Evolutionary conservation across 228 moss, liverwort and hornwort genomes (phyloP), one percentile per base, ranked within the genome.

Genomic region (Sphagnum fallax): DNA sequence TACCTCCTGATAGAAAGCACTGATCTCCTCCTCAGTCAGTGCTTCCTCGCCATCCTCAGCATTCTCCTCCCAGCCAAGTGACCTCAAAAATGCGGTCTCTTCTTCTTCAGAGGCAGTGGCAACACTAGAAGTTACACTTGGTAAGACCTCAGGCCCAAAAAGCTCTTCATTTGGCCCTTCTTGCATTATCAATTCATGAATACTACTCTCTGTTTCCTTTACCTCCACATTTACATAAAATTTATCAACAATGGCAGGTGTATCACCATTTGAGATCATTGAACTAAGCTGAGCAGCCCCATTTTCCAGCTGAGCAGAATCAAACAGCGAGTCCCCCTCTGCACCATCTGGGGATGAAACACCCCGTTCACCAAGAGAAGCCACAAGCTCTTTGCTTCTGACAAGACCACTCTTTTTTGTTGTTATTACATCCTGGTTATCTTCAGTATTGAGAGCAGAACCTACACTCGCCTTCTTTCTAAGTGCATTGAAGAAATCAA

Each of bases 21-120:
- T 93, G 59, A 98, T 98, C 78, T 98, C 98, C 75, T 98, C 98
- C 75, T 98, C 90, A 18, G 98, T 98, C 63, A 94, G 66, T 32
- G 84, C 92, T 71, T 86, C 86, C 64, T 85, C 93, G 12, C 87
- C 89, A 75, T 84, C 92, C 75, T 94, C 98, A 63, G 89, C 82
- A 70, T 84, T 80, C 65, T 89, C 88, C 76, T 84, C 91, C 98
- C 98, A 98, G 67, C 98, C 98, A 47, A 98, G 89, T 62, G 98
- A 98, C 75, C 94, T 84, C 90, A 98, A 90, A 79, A 94, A 98
- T 62, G 90, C 87, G 74, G 87, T 84, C 71, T 94, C 92, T 76
- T 98, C 98, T 69, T 94, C 91, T 78, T 86, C 89, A 62, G 81
- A 83, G 71, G 81, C 78, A 63, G 83, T 79, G 49, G 84, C 83